phyloP scores from a whole-genome alignment of 1,284 basidiomycete genomes.

The Ganoderma leucocontextum region DNA sequence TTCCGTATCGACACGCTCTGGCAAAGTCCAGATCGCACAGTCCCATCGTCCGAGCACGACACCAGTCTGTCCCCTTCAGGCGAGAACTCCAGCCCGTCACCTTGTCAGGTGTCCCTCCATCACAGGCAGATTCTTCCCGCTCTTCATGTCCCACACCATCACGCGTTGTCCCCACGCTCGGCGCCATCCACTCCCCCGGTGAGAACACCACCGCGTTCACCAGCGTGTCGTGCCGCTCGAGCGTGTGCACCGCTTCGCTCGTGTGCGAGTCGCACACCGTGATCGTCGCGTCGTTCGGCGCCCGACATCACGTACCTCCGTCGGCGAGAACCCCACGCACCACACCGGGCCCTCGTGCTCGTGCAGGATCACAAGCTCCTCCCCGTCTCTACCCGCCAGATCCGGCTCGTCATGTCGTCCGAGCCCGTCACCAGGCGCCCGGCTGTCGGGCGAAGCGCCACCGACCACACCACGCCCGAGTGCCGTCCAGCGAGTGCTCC shows the following conservation, averaged over 20 bases:
- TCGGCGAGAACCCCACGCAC: slow-evolving; percentile 34
- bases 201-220: slow-evolving; percentile 22
- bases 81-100: slow-evolving; percentile 44
- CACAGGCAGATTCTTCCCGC: slow-evolving; percentile 11
- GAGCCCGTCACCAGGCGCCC: slow-evolving; percentile 46
- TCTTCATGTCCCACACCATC: slow-evolving; percentile 19
- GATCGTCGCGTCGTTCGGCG: slow-evolving; percentile 28
- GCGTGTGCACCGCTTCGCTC: slow-evolving; percentile 11
- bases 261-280: slow-evolving; percentile 26
- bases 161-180: slow-evolving; percentile 21
- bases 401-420: slow-evolving; percentile 37
- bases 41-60: slow-evolving; percentile 46
- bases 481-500: slow-evolving; percentile 35
- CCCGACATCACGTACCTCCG: slow-evolving; percentile 24
- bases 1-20: neutral
- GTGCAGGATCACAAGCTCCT: slow-evolving; percentile 35
- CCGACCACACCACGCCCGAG: slow-evolving; percentile 41
- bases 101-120: slow-evolving; percentile 26
- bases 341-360: slow-evolving; percentile 33
- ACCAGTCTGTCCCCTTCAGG: slow-evolving; percentile 42
- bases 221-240: slow-evolving; percentile 23
- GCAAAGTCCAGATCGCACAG: slow-evolving; percentile 34
- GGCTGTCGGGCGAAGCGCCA: slow-evolving; percentile 47
- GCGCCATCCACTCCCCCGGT: slow-evolving; percentile 19
- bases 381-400: slow-evolving; percentile 39